Conservation (phyloP, 257 asterid species). For the Salvia splendens region DNA sequence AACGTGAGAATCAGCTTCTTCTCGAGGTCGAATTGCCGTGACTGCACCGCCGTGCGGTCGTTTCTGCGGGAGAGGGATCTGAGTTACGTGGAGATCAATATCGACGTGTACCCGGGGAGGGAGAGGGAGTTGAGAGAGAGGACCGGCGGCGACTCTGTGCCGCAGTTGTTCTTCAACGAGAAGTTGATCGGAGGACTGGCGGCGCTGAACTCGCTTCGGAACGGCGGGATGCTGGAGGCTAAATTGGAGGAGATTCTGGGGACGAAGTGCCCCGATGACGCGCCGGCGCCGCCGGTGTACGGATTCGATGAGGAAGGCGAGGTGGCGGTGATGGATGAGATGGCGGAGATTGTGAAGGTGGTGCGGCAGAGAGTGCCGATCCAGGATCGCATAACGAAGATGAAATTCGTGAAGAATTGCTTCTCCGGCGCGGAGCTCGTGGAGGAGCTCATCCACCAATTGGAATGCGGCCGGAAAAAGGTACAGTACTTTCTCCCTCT, state of each 20-base stretch:
- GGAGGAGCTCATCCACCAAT: slow-evolving; percentile 68
- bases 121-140: slow-evolving; percentile 68
- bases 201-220: slow-evolving; percentile 77
- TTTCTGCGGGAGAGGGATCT: slow-evolving; percentile 56
- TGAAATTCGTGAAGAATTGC: slow-evolving; percentile 85
- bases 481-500: slow-evolving; percentile 50
- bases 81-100: slow-evolving; percentile 72
- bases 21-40: slow-evolving; percentile 87
- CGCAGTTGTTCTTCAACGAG: slow-evolving; percentile 84
- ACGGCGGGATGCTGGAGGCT: slow-evolving; percentile 70
- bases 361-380: slow-evolving; percentile 79
- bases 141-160: slow-evolving; percentile 63
- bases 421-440: slow-evolving; percentile 84
- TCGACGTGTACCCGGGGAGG: slow-evolving; percentile 76
- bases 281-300: slow-evolving; percentile 79
- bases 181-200: slow-evolving; percentile 80
- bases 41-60: slow-evolving; percentile 75
- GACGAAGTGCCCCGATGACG: slow-evolving; percentile 76
- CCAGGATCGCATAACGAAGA: slow-evolving; percentile 76
- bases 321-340: slow-evolving; percentile 55
- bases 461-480: slow-evolving; percentile 78
- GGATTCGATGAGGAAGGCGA: slow-evolving; percentile 73
- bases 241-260: slow-evolving; percentile 72
- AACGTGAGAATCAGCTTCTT: slow-evolving; percentile 75
- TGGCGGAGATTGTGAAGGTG: slow-evolving; percentile 60